Evolutionary conservation across 1,284 basidiomycete genomes (phyloP), one percentile per base, ranked within the genome.

Genomic region (Pascua guehoae): DNA sequence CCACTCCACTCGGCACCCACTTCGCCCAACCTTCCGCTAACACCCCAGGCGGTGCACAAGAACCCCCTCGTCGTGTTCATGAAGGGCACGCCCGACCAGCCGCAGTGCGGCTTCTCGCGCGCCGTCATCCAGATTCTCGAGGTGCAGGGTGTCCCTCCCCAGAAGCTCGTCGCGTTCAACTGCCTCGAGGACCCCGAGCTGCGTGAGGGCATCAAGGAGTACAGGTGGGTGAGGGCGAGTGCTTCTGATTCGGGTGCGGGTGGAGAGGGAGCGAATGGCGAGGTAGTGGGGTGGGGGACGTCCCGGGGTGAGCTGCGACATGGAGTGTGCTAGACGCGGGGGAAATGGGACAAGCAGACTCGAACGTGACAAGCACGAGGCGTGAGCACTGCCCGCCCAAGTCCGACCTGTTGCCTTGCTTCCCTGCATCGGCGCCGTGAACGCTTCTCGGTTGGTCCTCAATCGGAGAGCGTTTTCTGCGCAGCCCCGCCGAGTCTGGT

Each of bases 91-190:
- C 87, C 86, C 1, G 81, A 84, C n/a, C 65, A 78, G 46, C 87
- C 87, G 12, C 84, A 86, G 71, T 88, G 87, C 69, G 87, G 96
- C 17, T 98, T 98, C 83, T 95, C 91, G 18, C 83, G 95, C 49
- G 95, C 94, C 1, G 92, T 90, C 1, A 83, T 91, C 47, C 94
- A 98, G 76, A 86, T 97, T 54, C 82, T 98, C 56, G 89, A 91
- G 60, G 82, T 97, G 40, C 90, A 97, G 79, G 87, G 87, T 41
- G 91, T 98, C 1, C 84, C 87, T 0, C 68, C 79, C 12, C 85
- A 88, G 70, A 91, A 91, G 78, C 74, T 95, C 70, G 83, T 88
- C 79, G 87, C 91, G 8, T 97, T 88, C 78, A 89, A 98, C 75
- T 90, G 94, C 48, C 80, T 98, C 55, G 89, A 86, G 71, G 94